These are phyloP conservation scores for Candida arabinofermentans DNA, from an alignment of 805 yeast species.

Conservation along the genomic window DNA sequence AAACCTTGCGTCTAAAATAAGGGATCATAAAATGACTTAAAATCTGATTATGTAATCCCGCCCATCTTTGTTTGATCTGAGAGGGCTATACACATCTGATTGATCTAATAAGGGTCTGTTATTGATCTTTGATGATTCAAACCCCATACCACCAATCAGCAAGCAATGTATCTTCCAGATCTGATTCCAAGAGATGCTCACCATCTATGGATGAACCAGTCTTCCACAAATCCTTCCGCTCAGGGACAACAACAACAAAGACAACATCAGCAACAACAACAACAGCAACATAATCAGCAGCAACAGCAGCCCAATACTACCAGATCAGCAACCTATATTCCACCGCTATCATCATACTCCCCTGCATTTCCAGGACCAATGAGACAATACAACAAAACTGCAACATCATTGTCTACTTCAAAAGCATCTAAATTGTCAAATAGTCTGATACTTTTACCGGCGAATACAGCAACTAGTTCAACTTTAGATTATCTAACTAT, in stretches of 20 bases:
- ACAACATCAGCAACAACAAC: neutral
- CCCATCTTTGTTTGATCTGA: no score
- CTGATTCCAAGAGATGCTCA: slow-evolving; percentile 43
- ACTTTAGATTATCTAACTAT: slow-evolving; percentile 19
- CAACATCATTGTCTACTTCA: slow-evolving; percentile 18
- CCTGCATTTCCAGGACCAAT: slow-evolving; percentile 40
- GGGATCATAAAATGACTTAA: no score
- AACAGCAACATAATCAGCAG: neutral
- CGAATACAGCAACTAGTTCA: slow-evolving; percentile 7
- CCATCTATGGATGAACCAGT: slow-evolving; percentile 37
- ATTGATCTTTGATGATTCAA: no score
- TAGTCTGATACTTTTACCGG: slow-evolving; percentile 20
- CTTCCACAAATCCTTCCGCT: slow-evolving; percentile 4
- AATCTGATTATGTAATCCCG: no score
- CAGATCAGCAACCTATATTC: slow-evolving; percentile 34
- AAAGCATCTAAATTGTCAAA: slow-evolving; percentile 17
- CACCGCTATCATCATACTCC: slow-evolving; percentile 53
- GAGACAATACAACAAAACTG: neutral
- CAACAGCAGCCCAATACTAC: neutral
- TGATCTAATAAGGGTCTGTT: no score
- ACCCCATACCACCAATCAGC: no score
- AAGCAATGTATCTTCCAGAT: slow-evolving; percentile 48
- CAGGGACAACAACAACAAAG: neutral
- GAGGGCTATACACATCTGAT: no score
- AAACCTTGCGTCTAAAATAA: no score